phyloP scores from a whole-genome alignment of 2,329 filamentous ascomycete species.

The Neonectria hederae region DNA sequence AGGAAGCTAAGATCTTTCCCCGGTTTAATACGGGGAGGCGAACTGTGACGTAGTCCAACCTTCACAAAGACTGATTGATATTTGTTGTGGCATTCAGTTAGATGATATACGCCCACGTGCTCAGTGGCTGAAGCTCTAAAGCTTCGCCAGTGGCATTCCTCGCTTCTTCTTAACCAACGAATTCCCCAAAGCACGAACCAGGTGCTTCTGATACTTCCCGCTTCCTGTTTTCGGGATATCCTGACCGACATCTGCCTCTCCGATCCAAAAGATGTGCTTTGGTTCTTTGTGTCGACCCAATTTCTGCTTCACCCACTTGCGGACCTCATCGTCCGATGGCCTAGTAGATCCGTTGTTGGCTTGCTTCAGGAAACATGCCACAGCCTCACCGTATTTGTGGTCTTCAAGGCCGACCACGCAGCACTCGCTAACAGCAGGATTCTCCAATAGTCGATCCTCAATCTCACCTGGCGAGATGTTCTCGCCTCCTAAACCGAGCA shows the following conservation, averaged over 20 bases:
- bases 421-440: not conserved
- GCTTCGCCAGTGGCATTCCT: not conserved
- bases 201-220: conserved; percentile 21
- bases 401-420: conserved; percentile 20
- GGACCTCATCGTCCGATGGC: conserved; percentile 1
- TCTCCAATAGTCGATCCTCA: conserved; percentile 5
- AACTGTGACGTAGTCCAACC: too few species aligned
- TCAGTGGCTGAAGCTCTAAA: not conserved
- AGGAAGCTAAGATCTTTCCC: not conserved
- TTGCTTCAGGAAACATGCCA: conserved; percentile 11
- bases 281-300: conserved; percentile 15
- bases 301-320: conserved; percentile 11
- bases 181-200: conserved; percentile 2
- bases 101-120: not conserved
- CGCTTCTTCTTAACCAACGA: not conserved
- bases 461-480: conserved; percentile 21
- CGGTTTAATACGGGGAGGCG: too few species aligned
- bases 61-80: too few species aligned
- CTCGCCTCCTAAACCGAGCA: conserved; percentile 9
- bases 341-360: not conserved
- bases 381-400: conserved; percentile 22
- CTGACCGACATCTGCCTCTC: not conserved
- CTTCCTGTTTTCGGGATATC: conserved; percentile 17
- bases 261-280: conserved; percentile 18
- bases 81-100: not conserved